These are phyloP conservation scores for Dioscorea zingiberensis DNA, from an alignment of 106 monocot species.

Conservation along the genomic window DNA sequence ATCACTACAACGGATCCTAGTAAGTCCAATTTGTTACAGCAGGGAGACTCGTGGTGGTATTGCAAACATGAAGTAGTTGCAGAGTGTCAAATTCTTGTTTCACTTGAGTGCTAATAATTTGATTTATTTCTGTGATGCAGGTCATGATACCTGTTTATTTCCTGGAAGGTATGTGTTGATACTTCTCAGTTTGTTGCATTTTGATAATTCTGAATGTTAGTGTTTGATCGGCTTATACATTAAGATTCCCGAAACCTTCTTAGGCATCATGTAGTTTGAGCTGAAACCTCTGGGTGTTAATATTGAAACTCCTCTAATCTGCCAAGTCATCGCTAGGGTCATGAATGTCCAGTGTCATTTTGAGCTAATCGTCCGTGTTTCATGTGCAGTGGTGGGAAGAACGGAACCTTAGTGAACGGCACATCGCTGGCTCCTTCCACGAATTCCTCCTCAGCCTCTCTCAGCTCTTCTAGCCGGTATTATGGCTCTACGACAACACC, in stretches of 20 bases:
- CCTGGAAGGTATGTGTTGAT: constrained; percentile 18
- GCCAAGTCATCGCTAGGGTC: too few relatives aligned
- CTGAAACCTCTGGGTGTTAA: neutral
- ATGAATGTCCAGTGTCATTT: too few relatives aligned
- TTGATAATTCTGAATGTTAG: neutral
- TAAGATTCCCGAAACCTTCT: too few relatives aligned
- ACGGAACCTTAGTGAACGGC: constrained; percentile 57
- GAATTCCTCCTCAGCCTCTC: constrained; percentile 35
- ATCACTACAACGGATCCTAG: constrained; percentile 94
- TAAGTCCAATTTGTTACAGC: constrained; percentile 14
- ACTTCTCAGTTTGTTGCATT: neutral
- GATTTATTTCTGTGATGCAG: constrained; percentile 10
- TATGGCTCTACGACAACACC: constrained; percentile 1
- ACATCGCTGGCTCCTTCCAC: constrained; percentile 68
- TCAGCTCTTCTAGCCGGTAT: neutral
- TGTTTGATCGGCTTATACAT: neutral
- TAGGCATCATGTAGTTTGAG: too few relatives aligned
- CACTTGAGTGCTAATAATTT: neutral
- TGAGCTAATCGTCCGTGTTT: too few relatives aligned
- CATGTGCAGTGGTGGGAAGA: constrained; percentile 79
- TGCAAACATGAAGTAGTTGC: too few relatives aligned
- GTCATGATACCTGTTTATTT: constrained; percentile 25
- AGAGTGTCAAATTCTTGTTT: neutral
- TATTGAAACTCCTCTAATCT: too few relatives aligned
- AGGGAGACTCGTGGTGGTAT: too few relatives aligned